phyloP scores from a whole-genome alignment of 2,329 filamentous ascomycete genomes.

The Paramyrothecium roridum region DNA sequence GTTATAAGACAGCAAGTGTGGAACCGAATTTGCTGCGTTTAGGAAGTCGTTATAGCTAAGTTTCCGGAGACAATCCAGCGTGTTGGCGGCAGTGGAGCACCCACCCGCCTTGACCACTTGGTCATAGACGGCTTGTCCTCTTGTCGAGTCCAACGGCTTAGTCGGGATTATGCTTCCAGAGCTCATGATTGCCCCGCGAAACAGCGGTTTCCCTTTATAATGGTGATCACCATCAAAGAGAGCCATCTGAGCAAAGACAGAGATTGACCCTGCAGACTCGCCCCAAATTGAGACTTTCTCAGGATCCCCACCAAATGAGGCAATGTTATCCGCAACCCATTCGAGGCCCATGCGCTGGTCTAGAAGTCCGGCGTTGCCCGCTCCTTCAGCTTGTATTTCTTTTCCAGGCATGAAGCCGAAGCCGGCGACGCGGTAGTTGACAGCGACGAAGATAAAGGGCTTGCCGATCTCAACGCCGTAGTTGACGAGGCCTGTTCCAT shows the following conservation, averaged over 20 bases:
- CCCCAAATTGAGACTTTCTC: constrained; percentile 64
- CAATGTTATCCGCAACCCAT: constrained; percentile 65
- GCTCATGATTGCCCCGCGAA: constrained; percentile 64
- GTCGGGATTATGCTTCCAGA: constrained; percentile 49
- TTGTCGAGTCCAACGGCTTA: constrained; percentile 49
- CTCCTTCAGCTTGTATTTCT: constrained; percentile 52
- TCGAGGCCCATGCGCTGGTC: constrained; percentile 59
- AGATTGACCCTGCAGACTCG: constrained; percentile 57
- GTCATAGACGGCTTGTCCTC: constrained; percentile 55
- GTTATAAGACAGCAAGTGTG: constrained; percentile 51
- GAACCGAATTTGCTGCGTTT: constrained; percentile 56
- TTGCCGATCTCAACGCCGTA: constrained; percentile 40
- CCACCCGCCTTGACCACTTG: constrained; percentile 47
- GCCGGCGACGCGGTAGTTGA: constrained; percentile 62
- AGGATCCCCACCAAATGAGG: constrained; percentile 63
- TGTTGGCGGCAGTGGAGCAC: constrained; percentile 46
- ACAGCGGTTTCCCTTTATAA: constrained; percentile 52
- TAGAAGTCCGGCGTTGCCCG: constrained; percentile 55
- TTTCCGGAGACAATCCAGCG: constrained; percentile 51
- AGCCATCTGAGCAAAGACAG: constrained; percentile 59
- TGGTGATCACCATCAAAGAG: constrained; percentile 59
- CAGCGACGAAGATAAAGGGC: constrained; percentile 59
- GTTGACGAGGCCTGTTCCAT: constrained; percentile 29
- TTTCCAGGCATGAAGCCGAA: constrained; percentile 55
- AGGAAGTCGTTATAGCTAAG: constrained; percentile 49